phyloP scores from a whole-genome alignment of 1,284 basidiomycete species.

The Rhodotorula sp. region DNA sequence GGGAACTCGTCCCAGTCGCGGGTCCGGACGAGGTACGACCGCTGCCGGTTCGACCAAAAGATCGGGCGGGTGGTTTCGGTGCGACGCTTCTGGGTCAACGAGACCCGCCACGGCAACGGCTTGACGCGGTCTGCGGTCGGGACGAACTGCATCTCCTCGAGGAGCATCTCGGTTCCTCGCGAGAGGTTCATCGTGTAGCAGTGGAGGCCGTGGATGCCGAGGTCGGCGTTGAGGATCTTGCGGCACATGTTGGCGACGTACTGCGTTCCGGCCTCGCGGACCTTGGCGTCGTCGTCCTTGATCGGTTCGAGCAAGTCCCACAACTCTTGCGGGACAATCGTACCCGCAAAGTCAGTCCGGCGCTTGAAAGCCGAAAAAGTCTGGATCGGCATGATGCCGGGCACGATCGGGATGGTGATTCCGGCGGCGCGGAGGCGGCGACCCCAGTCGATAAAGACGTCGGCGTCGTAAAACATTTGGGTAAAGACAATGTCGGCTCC shows the following conservation, averaged over 20 bases:
- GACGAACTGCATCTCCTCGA: conserved; percentile 44
- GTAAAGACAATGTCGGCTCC: conserved; percentile 96
- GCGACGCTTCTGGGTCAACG: conserved; percentile 81
- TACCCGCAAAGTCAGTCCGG: conserved; percentile 82
- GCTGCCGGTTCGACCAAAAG: conserved; percentile 90
- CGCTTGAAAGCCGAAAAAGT: conserved; percentile 90
- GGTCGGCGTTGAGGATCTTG: conserved; percentile 35
- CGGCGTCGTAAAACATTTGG: conserved; percentile 94
- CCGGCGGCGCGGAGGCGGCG: conserved; percentile 69
- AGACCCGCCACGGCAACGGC: conserved; percentile 53
- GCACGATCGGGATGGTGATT: conserved; percentile 85
- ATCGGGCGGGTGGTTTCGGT: conserved; percentile 88
- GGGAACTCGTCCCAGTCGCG: conserved; percentile 50
- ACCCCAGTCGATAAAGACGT: conserved; percentile 76
- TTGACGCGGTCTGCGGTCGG: conserved; percentile 45
- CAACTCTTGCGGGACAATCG: conserved; percentile 69
- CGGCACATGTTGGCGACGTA: conserved; percentile 41
- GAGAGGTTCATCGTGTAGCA: conserved; percentile 44
- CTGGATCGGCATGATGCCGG: conserved; percentile 97
- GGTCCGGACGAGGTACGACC: conserved; percentile 83
- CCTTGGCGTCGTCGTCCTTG: conserved; percentile 58
- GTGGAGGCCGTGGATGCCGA: conserved; percentile 42
- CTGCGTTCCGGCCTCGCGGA: conserved; percentile 43
- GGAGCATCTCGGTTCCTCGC: conserved; percentile 44
- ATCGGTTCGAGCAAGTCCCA: conserved; percentile 72